Percentiles rank a stretch among this genome's conserved stretches.
phyloP scores from a whole-genome alignment of 164 flowering plant species.

The Vitis vinifera region DNA sequence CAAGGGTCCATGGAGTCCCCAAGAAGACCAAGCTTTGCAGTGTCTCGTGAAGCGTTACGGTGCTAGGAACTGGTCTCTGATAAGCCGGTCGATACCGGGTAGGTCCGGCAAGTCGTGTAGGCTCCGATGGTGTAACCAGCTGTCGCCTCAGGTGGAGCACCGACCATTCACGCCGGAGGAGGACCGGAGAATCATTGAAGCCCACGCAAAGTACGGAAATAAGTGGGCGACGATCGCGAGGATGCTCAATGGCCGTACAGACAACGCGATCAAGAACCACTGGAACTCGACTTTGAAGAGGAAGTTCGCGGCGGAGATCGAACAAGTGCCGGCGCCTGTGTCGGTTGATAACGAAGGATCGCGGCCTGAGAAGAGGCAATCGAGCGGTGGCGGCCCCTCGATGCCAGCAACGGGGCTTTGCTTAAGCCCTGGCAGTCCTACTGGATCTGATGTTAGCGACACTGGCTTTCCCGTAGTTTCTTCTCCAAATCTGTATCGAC shows the following conservation, averaged over 20 bases:
- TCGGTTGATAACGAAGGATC: background rate
- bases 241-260: constrained; percentile 47
- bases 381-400: background rate
- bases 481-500: background rate
- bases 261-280: constrained; percentile 60
- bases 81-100: constrained; percentile 46
- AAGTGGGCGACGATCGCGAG: constrained; percentile 56
- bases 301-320: constrained; percentile 20
- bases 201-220: constrained; percentile 44
- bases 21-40: constrained; percentile 41
- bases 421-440: constrained; percentile 16
- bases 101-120: constrained; percentile 62
- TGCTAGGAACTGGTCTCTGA: constrained; percentile 54
- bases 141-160: constrained; percentile 50
- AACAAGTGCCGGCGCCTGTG: background rate
- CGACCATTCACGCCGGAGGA: constrained; percentile 49
- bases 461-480: constrained; percentile 1
- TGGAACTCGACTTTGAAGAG: constrained; percentile 57
- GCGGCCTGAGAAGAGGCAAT: constrained; percentile 13
- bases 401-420: background rate
- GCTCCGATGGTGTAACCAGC: constrained; percentile 65
- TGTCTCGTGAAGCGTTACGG: constrained; percentile 37
- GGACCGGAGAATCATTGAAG: constrained; percentile 38
- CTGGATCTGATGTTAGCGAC: constrained; percentile 34
- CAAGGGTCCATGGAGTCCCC: constrained; percentile 61